Evolutionary conservation across 1,284 basidiomycete genomes (phyloP).

Genomic region (Acaromyces ingoldii): DNA sequence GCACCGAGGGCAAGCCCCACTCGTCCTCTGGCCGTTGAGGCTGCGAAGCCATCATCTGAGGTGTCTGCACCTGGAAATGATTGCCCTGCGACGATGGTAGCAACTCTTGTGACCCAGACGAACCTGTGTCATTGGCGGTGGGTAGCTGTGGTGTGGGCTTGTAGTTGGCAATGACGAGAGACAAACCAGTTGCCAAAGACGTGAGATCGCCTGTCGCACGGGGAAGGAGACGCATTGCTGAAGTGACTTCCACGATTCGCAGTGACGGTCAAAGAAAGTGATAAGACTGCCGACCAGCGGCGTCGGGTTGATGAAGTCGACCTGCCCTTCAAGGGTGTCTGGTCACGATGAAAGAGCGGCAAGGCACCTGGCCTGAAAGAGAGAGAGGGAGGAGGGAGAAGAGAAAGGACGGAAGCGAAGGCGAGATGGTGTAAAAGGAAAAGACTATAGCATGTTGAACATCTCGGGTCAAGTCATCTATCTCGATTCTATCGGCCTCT

Average conservation of each 20-base stretch:
- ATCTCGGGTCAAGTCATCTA: no score
- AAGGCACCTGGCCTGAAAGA: conserved; percentile 3
- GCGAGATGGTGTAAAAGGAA: no score
- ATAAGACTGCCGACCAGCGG: background rate
- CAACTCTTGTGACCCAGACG: background rate
- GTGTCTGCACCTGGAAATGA: conserved; percentile 21
- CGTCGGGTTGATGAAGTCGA: no score
- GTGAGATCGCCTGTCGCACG: conserved; percentile 23
- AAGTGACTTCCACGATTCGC: background rate
- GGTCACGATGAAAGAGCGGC: background rate
- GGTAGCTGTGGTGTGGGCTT: conserved; percentile 46
- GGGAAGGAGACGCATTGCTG: conserved; percentile 24
- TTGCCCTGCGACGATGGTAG: conserved; percentile 7
- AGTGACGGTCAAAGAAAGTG: background rate
- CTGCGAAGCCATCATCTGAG: conserved; percentile 5
- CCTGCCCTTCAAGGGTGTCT: background rate
- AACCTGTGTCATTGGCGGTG: background rate
- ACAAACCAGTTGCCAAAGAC: conserved; percentile 36
- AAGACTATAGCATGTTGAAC: no score
- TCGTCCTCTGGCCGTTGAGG: conserved; percentile 7
- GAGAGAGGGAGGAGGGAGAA: conserved; percentile 2
- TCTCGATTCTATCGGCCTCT: no score
- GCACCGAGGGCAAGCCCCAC: conserved; percentile 37
- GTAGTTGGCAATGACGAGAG: conserved; percentile 47
- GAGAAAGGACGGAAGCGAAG: background rate